Percentiles rank a stretch among this genome's conserved stretches.
These are phyloP conservation scores for Monilinia fructicola DNA, from an alignment of 2,329 filamentous ascomycete species.

Conservation along the genomic window DNA sequence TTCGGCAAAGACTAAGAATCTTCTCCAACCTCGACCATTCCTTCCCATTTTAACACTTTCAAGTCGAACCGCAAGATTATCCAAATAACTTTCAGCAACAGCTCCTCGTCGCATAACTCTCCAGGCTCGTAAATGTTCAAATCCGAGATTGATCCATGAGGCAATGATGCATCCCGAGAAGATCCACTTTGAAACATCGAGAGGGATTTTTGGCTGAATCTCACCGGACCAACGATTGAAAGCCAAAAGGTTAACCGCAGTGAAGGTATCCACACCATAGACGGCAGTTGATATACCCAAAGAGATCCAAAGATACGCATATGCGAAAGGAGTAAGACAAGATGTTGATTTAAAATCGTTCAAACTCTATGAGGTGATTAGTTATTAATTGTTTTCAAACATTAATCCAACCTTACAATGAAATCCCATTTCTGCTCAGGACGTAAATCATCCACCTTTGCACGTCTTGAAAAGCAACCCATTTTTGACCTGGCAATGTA, in stretches of 20 bases:
- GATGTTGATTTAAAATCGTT: conserved; percentile 84
- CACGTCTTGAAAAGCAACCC: conserved; percentile 62
- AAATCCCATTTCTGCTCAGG: conserved; percentile 95
- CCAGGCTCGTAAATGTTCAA: conserved; percentile 76
- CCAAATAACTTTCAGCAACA: conserved; percentile 87
- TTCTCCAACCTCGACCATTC: conserved; percentile 73
- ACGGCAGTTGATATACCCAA: conserved; percentile 77
- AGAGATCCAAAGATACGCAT: conserved; percentile 80
- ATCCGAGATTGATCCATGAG: conserved; percentile 78
- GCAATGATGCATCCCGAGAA: conserved; percentile 90
- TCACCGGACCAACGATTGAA: conserved; percentile 88
- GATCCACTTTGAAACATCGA: conserved; percentile 87
- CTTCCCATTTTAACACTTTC: conserved; percentile 75
- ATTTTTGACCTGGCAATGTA: conserved; percentile 47
- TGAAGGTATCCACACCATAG: conserved; percentile 89
- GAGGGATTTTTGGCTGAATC: conserved; percentile 74
- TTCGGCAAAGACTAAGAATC: conserved; percentile 73
- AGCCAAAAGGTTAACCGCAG: conserved; percentile 82
- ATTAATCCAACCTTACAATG: conserved; percentile 59
- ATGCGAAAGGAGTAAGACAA: conserved; percentile 75
- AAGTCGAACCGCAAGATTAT: conserved; percentile 79
- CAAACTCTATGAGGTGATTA: conserved; percentile 47
- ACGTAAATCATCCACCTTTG: conserved; percentile 63
- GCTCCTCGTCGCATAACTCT: conserved; percentile 81
- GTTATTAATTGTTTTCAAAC: conserved; percentile 9